Base-by-base conservation (phyloP, 1,139 yeast genomes). In the Debaryomyces singareniensis region DNA sequence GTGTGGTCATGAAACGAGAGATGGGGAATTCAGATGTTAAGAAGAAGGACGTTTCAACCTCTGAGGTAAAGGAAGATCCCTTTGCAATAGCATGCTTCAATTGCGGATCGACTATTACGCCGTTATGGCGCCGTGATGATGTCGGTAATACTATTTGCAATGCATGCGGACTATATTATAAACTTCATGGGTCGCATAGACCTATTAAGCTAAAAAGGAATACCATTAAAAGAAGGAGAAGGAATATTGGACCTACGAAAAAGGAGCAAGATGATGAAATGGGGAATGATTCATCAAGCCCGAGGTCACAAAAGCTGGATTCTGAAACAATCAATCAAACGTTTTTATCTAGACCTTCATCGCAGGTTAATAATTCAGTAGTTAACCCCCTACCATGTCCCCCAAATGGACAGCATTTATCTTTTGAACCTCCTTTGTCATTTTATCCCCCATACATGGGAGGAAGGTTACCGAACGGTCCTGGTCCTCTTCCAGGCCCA, bases 101-200 rank as follows among this genome's bases (percentile, higher is more conserved):
- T 57, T 85, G 95, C 58, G 78, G 75, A 7, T 80, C 91, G 13
- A 82, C 91, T 5, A 80, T 83, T 39, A 85, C 95, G 0, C 95
- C 95, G 1, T 61, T 85, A 11, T 85, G 95, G 95, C 67, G 95
- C 47, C 62, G 95, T 41, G 89, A 84, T 45, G 86, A 78, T 36
- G 69, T 67, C 5, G 95, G 95, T 1, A 76, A 80, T 42, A 79
- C 91, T 21, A 82, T 84, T 22, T 85, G 95, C 61, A 85, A 85
- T 48, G 95, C 95, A 1, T 84, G 95, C 58, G 95, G 95, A 2
- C 61, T 85, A 25, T 85, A 85, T 53, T 80, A 74, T 51, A 63
- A 81, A 35, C 68, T 85, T 27, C 95, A 84, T 47, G 91, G 91
- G 1, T 65, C 69, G 25, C 89, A 81, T 45, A 66, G 95, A 29